Percentiles rank a stretch among this genome's conserved stretches.
Conservation (phyloP, 2,329 filamentous ascomycete species). For the Epichloe festucae region DNA sequence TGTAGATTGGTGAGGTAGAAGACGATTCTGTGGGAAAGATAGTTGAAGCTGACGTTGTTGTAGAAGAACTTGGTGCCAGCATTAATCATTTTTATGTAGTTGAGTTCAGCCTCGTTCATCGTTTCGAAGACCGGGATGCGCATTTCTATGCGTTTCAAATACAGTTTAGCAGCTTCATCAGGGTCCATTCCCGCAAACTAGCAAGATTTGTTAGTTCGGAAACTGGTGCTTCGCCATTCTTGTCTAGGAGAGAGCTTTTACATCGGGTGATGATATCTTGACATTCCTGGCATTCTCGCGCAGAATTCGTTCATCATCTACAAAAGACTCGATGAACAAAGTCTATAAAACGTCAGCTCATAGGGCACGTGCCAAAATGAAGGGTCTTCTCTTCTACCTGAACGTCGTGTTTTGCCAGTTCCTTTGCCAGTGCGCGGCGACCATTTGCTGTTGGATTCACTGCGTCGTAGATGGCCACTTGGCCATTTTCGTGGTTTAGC, state of each 20-base stretch:
- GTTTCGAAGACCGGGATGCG: constrained; percentile 95
- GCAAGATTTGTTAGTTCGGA: neutral
- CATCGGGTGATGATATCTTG: constrained; percentile 94
- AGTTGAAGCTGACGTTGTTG: constrained; percentile 95
- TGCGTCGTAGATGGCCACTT: constrained; percentile 96
- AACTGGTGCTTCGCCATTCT: neutral
- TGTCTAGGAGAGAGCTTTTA: constrained; percentile 27
- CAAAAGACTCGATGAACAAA: constrained; percentile 90
- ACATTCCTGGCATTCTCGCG: constrained; percentile 94
- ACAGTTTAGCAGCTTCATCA: constrained; percentile 83
- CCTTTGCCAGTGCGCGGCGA: constrained; percentile 74
- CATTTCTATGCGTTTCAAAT: constrained; percentile 76
- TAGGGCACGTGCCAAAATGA: neutral
- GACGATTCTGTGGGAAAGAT: constrained; percentile 91
- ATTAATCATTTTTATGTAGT: constrained; percentile 99
- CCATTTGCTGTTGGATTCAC: constrained; percentile 84
- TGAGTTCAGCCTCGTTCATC: constrained; percentile 86
- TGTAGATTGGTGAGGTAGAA: constrained; percentile 97
- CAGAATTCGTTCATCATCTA: constrained; percentile 84
- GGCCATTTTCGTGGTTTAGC: constrained; percentile 91
- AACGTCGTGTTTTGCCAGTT: constrained; percentile 95
- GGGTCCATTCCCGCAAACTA: constrained; percentile 85
- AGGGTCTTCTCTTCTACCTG: constrained; percentile 39
- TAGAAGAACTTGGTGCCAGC: constrained; percentile 86
- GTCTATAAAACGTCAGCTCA: constrained; percentile 42